These are phyloP conservation scores for Rhizopogon roseolus DNA, from an alignment of 768 basidiomycete species.

Conservation along the genomic window DNA sequence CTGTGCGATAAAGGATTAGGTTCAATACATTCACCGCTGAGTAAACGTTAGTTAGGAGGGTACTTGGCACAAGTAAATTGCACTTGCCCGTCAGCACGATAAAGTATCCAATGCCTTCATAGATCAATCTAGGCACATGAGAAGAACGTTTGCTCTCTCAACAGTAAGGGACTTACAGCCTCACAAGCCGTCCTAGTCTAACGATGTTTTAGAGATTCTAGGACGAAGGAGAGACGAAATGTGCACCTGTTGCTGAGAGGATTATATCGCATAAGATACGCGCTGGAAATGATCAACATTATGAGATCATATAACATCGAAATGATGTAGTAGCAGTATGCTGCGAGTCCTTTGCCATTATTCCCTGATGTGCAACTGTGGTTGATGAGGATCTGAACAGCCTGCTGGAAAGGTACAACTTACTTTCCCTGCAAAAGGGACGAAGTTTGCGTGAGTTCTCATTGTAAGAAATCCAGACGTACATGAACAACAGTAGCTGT, in stretches of 20 bases:
- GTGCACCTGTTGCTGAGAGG: slow-evolving; percentile 21
- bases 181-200: slow-evolving; percentile 23
- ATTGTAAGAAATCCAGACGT: slow-evolving; percentile 7
- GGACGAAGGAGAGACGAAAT: not conserved
- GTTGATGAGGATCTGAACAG: not conserved
- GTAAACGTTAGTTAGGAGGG: not conserved
- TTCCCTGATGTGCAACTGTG: slow-evolving; percentile 45
- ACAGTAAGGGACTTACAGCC: slow-evolving; percentile 17
- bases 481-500: slow-evolving; percentile 17
- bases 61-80: not conserved
- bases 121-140: slow-evolving; percentile 48
- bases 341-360: slow-evolving; percentile 28
- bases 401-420: slow-evolving; percentile 1
- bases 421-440: slow-evolving; percentile 30
- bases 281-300: slow-evolving; percentile 44
- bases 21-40: slow-evolving; percentile 49
- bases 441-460: not conserved
- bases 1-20: slow-evolving; percentile 41
- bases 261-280: slow-evolving; percentile 46
- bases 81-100: slow-evolving; percentile 44
- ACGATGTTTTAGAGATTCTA: slow-evolving; percentile 5
- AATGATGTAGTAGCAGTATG: slow-evolving; percentile 56
- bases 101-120: slow-evolving; percentile 64
- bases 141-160: slow-evolving; percentile 5
- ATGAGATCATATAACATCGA: slow-evolving; percentile 55